Base-by-base conservation (phyloP, 73 alveolate genomes). In the Paramecium sonneborni region DNA sequence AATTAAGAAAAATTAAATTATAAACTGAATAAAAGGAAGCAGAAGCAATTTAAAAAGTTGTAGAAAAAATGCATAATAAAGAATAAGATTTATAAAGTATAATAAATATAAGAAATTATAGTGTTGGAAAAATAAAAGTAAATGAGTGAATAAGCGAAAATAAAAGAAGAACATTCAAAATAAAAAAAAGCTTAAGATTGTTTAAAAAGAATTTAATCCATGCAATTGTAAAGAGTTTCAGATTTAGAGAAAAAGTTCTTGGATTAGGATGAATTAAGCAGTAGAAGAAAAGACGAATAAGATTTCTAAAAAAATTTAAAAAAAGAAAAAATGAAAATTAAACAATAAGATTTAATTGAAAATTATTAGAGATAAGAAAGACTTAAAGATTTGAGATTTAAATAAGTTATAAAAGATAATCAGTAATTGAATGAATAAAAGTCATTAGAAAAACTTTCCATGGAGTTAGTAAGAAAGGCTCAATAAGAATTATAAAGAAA, bases 301-400 rank as follows among this genome's bases (percentile, higher is more conserved):
- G 87, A 74, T 37, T 74, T 12, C 32, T 74, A 74, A 35, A 74
- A 39, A 18, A 74, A 74, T 74, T 3, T 74, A 74, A 74, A 28
- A 18, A 37, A 37, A 74, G 87, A 74, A 20, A 74, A 74, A 74
- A 12, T 39, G 62, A 74, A 39, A 74, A 37, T 74, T 8, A 74
- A 74, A 74, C 14, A 74, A 74, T 15, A 37, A 74, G 87, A 74
- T 74, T 37, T 74, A 39, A 10, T 37, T 32, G 87, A 74, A 74
- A 74, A 74, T 37, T 74, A 35, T 74, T 37, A 74, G 10, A 34
- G 87, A 74, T 74, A 74, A 74, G 87, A 74, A 39, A 74, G 87
- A 21, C 15, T 74, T 9, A 74, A 74, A 74, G 87, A 74, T 74
- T 74, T 74, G 14, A 74, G 58, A 74, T 74, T 74, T 74, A 74